phyloP scores from a whole-genome alignment of 2,329 filamentous ascomycete species.

The Stagonosporopsis chrysanthemi region DNA sequence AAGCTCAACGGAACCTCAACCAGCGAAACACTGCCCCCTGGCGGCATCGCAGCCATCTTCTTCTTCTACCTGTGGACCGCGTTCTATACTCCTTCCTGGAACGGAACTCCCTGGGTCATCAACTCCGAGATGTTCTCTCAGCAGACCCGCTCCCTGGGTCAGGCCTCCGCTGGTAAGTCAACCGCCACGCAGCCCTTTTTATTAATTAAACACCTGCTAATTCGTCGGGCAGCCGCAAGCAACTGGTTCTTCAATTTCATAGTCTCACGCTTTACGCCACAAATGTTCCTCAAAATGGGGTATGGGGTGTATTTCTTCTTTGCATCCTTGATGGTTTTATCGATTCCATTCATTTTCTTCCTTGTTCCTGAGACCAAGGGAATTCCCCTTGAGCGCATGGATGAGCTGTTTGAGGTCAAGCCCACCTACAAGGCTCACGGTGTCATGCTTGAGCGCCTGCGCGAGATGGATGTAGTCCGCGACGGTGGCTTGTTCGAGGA shows the following conservation, averaged over 20 bases:
- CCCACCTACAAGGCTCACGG: conserved; percentile 51
- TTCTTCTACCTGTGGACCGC: conserved; percentile 80
- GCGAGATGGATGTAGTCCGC: conserved; percentile 43
- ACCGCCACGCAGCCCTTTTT: too few species aligned
- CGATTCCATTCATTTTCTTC: conserved; percentile 57
- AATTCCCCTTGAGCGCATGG: conserved; percentile 57
- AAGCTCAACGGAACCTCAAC: conserved; percentile 55
- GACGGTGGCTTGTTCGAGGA: conserved; percentile 19
- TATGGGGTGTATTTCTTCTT: conserved; percentile 58
- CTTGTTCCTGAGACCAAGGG: conserved; percentile 54
- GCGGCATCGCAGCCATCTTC: conserved; percentile 68
- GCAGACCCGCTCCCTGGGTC: conserved; percentile 69
- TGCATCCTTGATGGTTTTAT: conserved; percentile 56
- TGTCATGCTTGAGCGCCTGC: conserved; percentile 49
- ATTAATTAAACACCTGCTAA: too few species aligned
- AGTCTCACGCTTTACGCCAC: conserved; percentile 70
- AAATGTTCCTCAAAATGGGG: conserved; percentile 63
- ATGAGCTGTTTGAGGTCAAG: conserved; percentile 55
- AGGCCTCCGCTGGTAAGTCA: conserved; percentile 75
- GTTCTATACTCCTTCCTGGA: conserved; percentile 75
- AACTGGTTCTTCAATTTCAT: conserved; percentile 78
- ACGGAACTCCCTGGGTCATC: conserved; percentile 77
- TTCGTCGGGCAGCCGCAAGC: too few species aligned
- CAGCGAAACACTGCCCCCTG: conserved; percentile 49
- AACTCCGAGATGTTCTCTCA: conserved; percentile 78